Percentiles rank a stretch among this genome's conserved stretches.
Conservation (phyloP, 768 basidiomycete genomes). For the Russula griseocarnosa region DNA sequence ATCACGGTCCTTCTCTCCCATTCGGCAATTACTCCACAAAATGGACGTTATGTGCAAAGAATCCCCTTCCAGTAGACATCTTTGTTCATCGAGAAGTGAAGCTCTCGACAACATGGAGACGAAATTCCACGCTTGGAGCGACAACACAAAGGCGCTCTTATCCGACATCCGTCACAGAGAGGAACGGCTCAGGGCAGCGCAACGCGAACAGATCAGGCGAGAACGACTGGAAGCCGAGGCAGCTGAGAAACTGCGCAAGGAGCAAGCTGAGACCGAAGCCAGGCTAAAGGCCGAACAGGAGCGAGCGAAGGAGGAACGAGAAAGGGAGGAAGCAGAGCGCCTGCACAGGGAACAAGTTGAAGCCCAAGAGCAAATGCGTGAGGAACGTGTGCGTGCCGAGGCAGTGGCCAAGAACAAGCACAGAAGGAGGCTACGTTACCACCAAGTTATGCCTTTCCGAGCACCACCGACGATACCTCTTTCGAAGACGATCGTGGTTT, state of each 20-base stretch:
- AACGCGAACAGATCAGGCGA: constrained; percentile 24
- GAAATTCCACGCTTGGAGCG: constrained; percentile 17
- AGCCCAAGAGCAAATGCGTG: constrained; percentile 22
- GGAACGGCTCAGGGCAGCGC: constrained; percentile 21
- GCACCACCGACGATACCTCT: constrained; percentile 1
- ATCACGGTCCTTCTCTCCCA: constrained; percentile 47
- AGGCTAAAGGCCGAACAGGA: constrained; percentile 26
- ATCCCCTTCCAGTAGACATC: constrained; percentile 41
- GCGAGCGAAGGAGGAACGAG: constrained; percentile 32
- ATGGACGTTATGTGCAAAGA: constrained; percentile 54
- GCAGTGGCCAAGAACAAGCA: constrained; percentile 4
- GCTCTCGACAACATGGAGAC: constrained; percentile 40
- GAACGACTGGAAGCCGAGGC: constrained; percentile 32
- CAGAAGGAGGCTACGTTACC: background rate
- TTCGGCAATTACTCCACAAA: constrained; percentile 50
- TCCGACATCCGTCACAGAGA: constrained; percentile 17
- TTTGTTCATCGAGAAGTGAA: constrained; percentile 48
- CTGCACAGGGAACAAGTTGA: constrained; percentile 26
- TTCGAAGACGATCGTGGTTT: constrained; percentile 8
- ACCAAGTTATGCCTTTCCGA: constrained; percentile 7
- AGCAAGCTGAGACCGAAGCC: constrained; percentile 24
- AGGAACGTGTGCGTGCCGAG: constrained; percentile 1
- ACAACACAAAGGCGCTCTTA: constrained; percentile 13
- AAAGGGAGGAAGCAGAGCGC: constrained; percentile 30
- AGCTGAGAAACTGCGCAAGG: constrained; percentile 28